Evolutionary conservation across 192 early-diverging fungal genomes (phyloP).

Genomic region (Podochytrium sp.): DNA sequence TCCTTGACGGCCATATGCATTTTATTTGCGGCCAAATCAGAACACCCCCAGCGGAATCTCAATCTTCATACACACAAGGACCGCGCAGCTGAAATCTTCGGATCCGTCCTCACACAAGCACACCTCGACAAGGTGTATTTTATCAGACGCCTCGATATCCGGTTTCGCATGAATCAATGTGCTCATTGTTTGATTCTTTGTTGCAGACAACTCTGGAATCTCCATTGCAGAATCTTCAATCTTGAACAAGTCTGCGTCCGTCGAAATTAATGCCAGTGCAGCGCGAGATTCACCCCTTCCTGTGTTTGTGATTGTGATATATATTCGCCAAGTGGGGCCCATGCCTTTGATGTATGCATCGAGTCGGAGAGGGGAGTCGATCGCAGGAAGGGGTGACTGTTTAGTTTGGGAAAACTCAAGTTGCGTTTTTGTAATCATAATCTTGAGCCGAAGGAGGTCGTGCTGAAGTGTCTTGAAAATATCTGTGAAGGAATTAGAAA

Average conservation of each 20-base stretch:
- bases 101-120: too few species aligned
- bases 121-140: too few species aligned
- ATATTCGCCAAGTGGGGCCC: conserved; percentile 10
- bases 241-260: not conserved
- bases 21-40: too few species aligned
- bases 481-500: not conserved
- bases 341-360: conserved; percentile 2
- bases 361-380: not conserved
- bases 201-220: not conserved
- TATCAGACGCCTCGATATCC: too few species aligned
- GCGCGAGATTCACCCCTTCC: not conserved
- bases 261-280: not conserved
- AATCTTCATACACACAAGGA: too few species aligned
- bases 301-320: conserved; percentile 3
- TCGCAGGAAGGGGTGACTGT: not conserved
- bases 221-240: conserved; percentile 1
- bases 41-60: too few species aligned
- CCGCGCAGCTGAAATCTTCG: too few species aligned
- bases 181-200: too few species aligned
- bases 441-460: conserved; percentile 11
- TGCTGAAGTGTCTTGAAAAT: conserved; percentile 4
- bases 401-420: not conserved
- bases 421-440: not conserved
- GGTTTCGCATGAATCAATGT: too few species aligned
- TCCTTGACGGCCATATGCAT: too few species aligned